These are phyloP conservation scores for Dendrobium catenatum DNA, from an alignment of 106 monocot species.

Conservation along the genomic window DNA sequence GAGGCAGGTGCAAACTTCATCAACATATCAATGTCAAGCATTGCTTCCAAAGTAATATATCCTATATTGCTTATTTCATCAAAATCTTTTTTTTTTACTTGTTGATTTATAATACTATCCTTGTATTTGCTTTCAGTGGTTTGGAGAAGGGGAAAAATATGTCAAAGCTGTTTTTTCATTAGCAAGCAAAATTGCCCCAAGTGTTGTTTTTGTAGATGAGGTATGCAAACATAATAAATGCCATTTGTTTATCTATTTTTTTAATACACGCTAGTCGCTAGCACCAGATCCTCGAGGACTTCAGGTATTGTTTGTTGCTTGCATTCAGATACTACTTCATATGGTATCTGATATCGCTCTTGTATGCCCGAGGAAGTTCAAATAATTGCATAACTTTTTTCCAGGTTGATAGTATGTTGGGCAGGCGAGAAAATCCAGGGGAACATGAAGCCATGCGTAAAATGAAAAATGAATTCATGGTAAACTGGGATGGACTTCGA, in stretches of 20 bases:
- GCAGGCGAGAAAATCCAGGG: slow-evolving; percentile 71
- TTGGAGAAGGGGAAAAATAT: slow-evolving; percentile 99
- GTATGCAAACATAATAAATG: slow-evolving; percentile 29
- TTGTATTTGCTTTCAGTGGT: slow-evolving; percentile 61
- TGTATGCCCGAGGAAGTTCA: not conserved
- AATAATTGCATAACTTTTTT: slow-evolving; percentile 2
- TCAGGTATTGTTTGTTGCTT: not conserved
- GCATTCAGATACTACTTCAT: not conserved
- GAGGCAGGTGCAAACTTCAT: slow-evolving; percentile 99
- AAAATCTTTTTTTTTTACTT: not conserved
- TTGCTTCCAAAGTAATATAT: slow-evolving; percentile 78
- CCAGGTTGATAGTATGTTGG: slow-evolving; percentile 78
- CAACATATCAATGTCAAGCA: slow-evolving; percentile 99
- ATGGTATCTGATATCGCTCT: not conserved
- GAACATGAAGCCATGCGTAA: slow-evolving; percentile 85
- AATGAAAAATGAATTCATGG: slow-evolving; percentile 89
- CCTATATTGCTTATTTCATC: not conserved
- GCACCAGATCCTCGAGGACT: not conserved
- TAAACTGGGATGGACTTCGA: slow-evolving; percentile 81
- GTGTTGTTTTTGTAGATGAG: slow-evolving; percentile 99
- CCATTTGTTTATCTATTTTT: not conserved
- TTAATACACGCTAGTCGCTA: not conserved
- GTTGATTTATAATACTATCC: not conserved
- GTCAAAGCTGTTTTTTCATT: slow-evolving; percentile 97
- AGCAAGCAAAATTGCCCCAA: slow-evolving; percentile 97